Evolutionary conservation across 345 rosid genomes (phyloP).

Genomic region (Populus pruinosa): DNA sequence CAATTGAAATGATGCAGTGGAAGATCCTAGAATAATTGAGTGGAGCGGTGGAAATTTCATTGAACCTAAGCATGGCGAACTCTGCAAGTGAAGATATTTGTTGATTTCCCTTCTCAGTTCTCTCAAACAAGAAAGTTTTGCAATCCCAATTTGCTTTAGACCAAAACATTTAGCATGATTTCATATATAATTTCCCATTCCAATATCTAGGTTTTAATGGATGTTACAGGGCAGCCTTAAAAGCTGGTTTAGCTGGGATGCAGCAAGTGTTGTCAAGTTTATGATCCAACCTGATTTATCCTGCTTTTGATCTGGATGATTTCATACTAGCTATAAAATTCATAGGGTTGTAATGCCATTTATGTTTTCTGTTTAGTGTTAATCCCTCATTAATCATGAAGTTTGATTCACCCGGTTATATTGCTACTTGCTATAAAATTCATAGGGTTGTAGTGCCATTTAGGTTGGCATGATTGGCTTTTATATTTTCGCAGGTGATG

Average conservation of each 20-base stretch:
- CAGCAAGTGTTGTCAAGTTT: background rate
- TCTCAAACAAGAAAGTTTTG: background rate
- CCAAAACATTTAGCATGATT: background rate
- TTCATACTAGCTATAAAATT: background rate
- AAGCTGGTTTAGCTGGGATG: background rate
- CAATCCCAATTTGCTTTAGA: background rate
- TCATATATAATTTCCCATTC: background rate
- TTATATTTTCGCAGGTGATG: constrained; percentile 62
- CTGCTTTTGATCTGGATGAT: background rate
- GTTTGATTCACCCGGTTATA: background rate
- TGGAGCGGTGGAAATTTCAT: background rate
- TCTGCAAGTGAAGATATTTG: background rate
- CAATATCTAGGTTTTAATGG: background rate
- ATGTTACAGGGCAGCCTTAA: background rate
- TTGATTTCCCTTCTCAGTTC: background rate
- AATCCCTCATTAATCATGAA: background rate
- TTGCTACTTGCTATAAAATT: background rate
- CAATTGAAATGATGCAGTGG: background rate
- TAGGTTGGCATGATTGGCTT: background rate
- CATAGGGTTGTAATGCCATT: background rate
- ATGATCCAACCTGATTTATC: background rate
- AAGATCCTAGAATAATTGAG: background rate
- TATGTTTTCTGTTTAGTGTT: background rate
- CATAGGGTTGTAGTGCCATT: too few relatives aligned
- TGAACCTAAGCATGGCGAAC: background rate